Evolutionary conservation across 306 rosid genomes (phyloP).

Genomic region (Carpinus fangiana): DNA sequence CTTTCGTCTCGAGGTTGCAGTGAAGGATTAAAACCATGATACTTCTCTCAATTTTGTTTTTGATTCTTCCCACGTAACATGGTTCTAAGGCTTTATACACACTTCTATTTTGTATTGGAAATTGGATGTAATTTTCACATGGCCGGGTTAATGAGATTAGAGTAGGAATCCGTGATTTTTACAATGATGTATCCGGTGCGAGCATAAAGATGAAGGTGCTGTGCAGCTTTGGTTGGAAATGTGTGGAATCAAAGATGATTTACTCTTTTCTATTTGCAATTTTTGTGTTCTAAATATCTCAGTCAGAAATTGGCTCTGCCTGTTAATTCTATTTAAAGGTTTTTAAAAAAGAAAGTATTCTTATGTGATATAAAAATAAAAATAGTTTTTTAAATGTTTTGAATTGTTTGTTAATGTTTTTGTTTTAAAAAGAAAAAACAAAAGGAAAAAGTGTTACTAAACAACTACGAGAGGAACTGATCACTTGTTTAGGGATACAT

Average conservation of each 20-base stretch:
- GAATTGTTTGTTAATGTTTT: no score
- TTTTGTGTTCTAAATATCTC: neutral
- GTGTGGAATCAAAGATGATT: neutral
- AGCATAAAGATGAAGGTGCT: neutral
- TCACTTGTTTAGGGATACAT: neutral
- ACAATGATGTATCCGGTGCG: neutral
- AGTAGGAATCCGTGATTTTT: neutral
- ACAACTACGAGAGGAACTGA: neutral
- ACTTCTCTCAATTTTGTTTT: neutral
- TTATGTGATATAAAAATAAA: no score
- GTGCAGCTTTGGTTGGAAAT: neutral
- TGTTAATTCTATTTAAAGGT: no score
- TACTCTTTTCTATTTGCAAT: neutral
- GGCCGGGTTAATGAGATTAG: conserved; percentile 1
- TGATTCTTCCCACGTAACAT: no score
- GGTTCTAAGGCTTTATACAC: neutral
- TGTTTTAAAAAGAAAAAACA: no score
- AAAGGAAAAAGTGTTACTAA: no score
- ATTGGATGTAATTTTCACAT: neutral
- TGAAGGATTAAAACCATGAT: neutral
- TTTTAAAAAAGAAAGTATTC: no score
- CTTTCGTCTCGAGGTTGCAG: neutral
- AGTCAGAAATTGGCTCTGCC: neutral
- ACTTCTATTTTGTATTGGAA: neutral
- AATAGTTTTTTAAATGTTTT: no score